Conservation (phyloP, 148 eudicot genomes). For the Dysphania ambrosioides region DNA sequence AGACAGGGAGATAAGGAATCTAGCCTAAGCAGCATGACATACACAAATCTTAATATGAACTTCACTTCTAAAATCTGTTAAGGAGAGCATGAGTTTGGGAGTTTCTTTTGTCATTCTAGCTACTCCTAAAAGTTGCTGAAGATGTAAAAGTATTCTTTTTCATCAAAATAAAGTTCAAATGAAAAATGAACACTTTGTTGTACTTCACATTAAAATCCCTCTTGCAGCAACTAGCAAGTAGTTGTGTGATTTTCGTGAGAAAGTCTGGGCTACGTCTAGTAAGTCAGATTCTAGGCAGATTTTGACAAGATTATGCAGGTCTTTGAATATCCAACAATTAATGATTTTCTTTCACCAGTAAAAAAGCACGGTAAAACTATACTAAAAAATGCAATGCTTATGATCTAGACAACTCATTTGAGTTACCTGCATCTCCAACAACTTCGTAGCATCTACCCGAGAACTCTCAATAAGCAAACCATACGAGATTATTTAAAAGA, state of each 20-base stretch:
- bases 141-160: neutral
- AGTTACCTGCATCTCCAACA: constrained; percentile 1
- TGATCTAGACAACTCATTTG: neutral
- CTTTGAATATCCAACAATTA: neutral
- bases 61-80: neutral
- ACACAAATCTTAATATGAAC: neutral
- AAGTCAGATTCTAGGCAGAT: neutral
- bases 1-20: neutral
- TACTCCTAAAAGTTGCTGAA: neutral
- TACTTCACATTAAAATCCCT: neutral
- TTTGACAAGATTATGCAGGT: neutral
- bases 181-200: neutral
- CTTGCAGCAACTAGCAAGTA: neutral
- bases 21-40: neutral
- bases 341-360: neutral
- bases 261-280: neutral
- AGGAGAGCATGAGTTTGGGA: neutral
- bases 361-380: neutral
- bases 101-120: neutral
- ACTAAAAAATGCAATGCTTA: neutral
- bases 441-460: neutral
- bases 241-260: neutral
- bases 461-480: neutral
- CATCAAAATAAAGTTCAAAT: neutral
- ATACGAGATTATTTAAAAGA: neutral